Percentiles rank a stretch among this genome's conserved stretches.
Conservation (phyloP, 305 asterid genomes). For the Fraxinus sp. region DNA sequence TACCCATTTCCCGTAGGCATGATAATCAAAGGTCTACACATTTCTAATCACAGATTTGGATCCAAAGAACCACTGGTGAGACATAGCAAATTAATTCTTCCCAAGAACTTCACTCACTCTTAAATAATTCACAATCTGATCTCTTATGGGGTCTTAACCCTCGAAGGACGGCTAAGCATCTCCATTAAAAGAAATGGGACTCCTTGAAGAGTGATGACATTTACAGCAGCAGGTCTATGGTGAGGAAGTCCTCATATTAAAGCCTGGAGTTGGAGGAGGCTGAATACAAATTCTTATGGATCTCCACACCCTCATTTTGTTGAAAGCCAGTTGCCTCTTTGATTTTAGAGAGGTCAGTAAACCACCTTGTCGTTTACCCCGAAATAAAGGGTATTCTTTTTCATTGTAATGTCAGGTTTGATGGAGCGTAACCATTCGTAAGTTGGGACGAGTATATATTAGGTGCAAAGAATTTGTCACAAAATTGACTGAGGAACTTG, state of each 20-base stretch:
- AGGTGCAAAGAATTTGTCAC: background rate
- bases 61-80: background rate
- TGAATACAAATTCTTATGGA: background rate
- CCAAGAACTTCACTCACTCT: background rate
- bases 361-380: background rate
- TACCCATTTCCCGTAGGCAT: background rate
- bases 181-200: background rate
- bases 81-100: background rate
- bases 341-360: background rate
- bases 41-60: background rate
- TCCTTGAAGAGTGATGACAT: background rate
- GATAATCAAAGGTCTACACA: conserved; percentile 1
- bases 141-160: background rate
- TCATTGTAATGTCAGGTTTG: background rate
- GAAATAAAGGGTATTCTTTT: background rate
- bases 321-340: background rate
- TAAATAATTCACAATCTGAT: background rate
- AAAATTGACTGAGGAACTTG: background rate
- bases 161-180: background rate
- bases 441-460: background rate
- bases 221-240: background rate
- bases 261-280: background rate
- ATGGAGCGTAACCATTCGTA: background rate
- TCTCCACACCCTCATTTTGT: background rate
- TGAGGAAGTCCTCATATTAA: background rate